Conservation (phyloP, 768 basidiomycete genomes). For the Tricholoma terreum region DNA sequence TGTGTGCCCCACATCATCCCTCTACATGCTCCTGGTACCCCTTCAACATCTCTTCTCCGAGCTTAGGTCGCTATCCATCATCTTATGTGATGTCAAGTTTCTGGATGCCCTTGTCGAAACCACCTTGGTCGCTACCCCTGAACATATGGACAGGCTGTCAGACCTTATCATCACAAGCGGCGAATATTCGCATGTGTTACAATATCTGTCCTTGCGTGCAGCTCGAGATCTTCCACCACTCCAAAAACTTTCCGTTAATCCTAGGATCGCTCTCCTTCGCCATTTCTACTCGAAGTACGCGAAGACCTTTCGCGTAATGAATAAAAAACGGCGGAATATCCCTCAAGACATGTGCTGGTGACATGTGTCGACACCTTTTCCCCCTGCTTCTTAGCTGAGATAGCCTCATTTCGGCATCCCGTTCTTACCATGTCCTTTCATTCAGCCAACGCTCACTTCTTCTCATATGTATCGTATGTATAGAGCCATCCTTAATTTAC, state of each 20-base stretch:
- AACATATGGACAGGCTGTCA: slow-evolving; percentile 6
- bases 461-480: neutral
- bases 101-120: slow-evolving; percentile 9
- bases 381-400: neutral
- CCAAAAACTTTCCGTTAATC: slow-evolving; percentile 12
- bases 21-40: slow-evolving; percentile 6
- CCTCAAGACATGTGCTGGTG: neutral
- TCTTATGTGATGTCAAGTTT: slow-evolving; percentile 13
- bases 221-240: slow-evolving; percentile 10
- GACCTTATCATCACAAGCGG: slow-evolving; percentile 14
- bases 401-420: neutral
- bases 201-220: slow-evolving; percentile 11
- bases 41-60: slow-evolving; percentile 9
- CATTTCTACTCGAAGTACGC: slow-evolving; percentile 9
- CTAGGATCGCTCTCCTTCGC: slow-evolving; percentile 12
- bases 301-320: slow-evolving; percentile 5
- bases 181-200: slow-evolving; percentile 10
- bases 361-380: no score
- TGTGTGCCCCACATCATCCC: slow-evolving; percentile 12
- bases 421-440: neutral
- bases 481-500: neutral
- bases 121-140: slow-evolving; percentile 1
- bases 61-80: slow-evolving; percentile 9
- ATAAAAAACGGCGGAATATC: neutral
- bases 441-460: neutral